Conservation (phyloP, 768 basidiomycete species). For the Podaxis sp. region DNA sequence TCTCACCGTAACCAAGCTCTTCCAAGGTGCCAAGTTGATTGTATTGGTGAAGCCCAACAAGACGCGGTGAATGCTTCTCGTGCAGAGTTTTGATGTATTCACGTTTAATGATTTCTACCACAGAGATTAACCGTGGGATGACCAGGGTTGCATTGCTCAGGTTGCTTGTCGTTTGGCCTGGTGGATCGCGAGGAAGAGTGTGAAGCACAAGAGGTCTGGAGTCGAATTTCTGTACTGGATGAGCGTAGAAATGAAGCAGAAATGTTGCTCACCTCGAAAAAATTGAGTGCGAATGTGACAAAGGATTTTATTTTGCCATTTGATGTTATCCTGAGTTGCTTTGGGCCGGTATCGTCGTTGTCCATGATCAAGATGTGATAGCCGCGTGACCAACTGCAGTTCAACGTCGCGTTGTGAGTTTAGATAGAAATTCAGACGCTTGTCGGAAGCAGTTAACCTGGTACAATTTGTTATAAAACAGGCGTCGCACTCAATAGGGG, state of each 20-base stretch:
- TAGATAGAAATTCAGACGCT: neutral
- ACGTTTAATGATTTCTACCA: constrained; percentile 84
- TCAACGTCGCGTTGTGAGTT: neutral
- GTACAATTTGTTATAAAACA: no score
- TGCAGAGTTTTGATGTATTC: constrained; percentile 64
- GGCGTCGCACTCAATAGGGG: no score
- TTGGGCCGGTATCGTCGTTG: constrained; percentile 15
- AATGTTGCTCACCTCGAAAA: constrained; percentile 43
- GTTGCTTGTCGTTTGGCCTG: constrained; percentile 10
- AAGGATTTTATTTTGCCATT: constrained; percentile 55
- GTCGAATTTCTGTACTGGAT: constrained; percentile 41
- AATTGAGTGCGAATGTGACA: constrained; percentile 53
- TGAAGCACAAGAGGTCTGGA: constrained; percentile 54
- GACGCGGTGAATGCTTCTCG: constrained; percentile 36
- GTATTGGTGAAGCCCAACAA: constrained; percentile 71
- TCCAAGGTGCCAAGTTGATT: constrained; percentile 67
- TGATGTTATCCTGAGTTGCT: constrained; percentile 48
- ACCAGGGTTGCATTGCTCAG: constrained; percentile 31
- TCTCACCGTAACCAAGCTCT: constrained; percentile 29
- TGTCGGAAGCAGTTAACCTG: neutral
- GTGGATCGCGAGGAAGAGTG: constrained; percentile 47
- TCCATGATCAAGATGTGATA: constrained; percentile 10
- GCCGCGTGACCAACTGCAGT: neutral
- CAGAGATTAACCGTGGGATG: constrained; percentile 68
- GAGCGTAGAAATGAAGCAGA: neutral